Percentiles rank a stretch among this genome's conserved stretches.
These are phyloP conservation scores for Alternaria metachromatica DNA, from an alignment of 2,329 filamentous ascomycete genomes.

Conservation along the genomic window DNA sequence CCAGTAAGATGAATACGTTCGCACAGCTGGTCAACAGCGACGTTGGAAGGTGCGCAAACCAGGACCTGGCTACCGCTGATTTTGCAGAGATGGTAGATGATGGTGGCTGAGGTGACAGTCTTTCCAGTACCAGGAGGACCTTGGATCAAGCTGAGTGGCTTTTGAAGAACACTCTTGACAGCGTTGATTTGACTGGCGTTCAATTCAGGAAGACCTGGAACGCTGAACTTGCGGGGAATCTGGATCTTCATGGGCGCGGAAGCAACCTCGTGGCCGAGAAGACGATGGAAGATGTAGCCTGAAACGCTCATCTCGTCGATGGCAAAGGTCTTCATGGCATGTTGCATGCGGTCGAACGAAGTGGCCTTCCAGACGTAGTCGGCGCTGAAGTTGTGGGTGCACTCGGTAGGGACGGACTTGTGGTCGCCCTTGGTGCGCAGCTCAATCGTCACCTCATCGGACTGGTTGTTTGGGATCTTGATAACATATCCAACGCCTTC, in stretches of 20 bases:
- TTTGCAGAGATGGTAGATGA: slow-evolving; percentile 97
- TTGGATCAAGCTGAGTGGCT: slow-evolving; percentile 93
- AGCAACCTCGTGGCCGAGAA: slow-evolving; percentile 93
- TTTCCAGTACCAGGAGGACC: slow-evolving; percentile 97
- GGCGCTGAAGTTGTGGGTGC: slow-evolving; percentile 96
- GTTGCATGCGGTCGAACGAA: slow-evolving; percentile 98
- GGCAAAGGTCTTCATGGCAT: slow-evolving; percentile 98
- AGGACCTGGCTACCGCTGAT: slow-evolving; percentile 93
- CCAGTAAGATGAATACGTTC: slow-evolving; percentile 95
- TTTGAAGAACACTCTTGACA: slow-evolving; percentile 92
- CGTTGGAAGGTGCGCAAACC: slow-evolving; percentile 97
- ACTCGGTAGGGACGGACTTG: slow-evolving; percentile 93
- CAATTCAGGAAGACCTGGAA: slow-evolving; percentile 89
- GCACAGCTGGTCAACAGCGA: slow-evolving; percentile 96
- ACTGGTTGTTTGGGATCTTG: slow-evolving; percentile 99
- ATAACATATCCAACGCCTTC: slow-evolving; percentile 98
- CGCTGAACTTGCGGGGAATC: slow-evolving; percentile 95
- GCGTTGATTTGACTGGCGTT: slow-evolving; percentile 96
- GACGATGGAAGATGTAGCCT: slow-evolving; percentile 96
- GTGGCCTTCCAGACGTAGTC: slow-evolving; percentile 99
- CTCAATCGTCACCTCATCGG: slow-evolving; percentile 95
- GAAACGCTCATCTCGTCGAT: slow-evolving; percentile 98
- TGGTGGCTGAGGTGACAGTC: slow-evolving; percentile 97
- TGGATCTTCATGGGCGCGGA: slow-evolving; percentile 94
- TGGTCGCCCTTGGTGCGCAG: slow-evolving; percentile 93